A percentile compares a stretch with the other conserved stretches of the same genome.
Evolutionary conservation across 306 rosid genomes (phyloP).

Genomic region (Sindora glabra): DNA sequence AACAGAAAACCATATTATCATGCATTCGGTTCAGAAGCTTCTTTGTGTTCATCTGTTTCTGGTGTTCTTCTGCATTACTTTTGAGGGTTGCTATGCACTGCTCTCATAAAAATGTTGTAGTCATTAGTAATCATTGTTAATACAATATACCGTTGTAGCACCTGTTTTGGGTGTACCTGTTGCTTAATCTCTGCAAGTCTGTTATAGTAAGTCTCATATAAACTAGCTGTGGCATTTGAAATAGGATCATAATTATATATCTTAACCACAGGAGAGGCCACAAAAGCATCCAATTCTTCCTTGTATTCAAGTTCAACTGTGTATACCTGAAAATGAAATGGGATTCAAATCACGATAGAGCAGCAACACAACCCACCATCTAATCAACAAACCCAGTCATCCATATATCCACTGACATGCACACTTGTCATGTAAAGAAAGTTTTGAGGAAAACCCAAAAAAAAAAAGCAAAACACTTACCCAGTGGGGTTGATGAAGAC

Average conservation of each 20-base stretch:
- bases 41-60: constrained; percentile 49
- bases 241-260: constrained; percentile 42
- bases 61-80: constrained; percentile 34
- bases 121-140: constrained; percentile 4
- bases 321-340: constrained; percentile 57
- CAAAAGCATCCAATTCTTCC: constrained; percentile 54
- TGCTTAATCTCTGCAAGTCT: constrained; percentile 50
- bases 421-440: not conserved
- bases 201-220: constrained; percentile 7
- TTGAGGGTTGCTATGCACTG: constrained; percentile 59
- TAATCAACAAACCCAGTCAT: not conserved
- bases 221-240: constrained; percentile 24
- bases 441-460: no score
- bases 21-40: constrained; percentile 60
- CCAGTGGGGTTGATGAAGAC: no score
- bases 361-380: not conserved
- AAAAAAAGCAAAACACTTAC: no score
- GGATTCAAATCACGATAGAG: not conserved
- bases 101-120: constrained; percentile 22
- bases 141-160: constrained; percentile 15
- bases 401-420: no score
- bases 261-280: constrained; percentile 44
- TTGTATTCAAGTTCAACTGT: constrained; percentile 45
- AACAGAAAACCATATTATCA: constrained; percentile 60
- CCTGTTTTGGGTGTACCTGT: constrained; percentile 44